Evolutionary conservation across 2,329 filamentous ascomycete genomes (phyloP).

Genomic region (Chaetomiaceae sp.): DNA sequence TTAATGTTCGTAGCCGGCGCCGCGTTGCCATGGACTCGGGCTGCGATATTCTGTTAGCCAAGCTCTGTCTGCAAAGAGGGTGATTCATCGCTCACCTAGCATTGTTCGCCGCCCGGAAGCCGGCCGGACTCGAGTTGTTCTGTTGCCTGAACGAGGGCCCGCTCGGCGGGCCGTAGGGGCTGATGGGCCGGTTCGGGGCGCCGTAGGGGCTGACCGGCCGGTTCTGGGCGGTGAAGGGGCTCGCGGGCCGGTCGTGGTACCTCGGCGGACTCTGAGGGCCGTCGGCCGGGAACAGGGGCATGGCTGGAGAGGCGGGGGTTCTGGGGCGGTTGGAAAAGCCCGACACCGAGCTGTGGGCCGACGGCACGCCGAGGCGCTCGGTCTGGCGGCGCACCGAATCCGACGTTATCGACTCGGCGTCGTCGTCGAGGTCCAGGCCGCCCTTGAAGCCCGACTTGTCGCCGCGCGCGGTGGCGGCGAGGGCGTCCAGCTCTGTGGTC

Average conservation of each 20-base stretch:
- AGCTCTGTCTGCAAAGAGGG: not conserved
- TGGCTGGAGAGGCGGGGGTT: slow-evolving; percentile 46
- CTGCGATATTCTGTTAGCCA: slow-evolving; percentile 19
- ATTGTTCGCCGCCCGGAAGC: not conserved
- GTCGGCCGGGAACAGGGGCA: slow-evolving; percentile 46
- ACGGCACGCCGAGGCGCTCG: slow-evolving; percentile 24
- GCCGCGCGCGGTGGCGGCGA: slow-evolving; percentile 83
- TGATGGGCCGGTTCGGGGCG: not conserved
- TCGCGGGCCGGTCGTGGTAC: slow-evolving; percentile 19
- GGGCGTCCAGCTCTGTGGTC: slow-evolving; percentile 82
- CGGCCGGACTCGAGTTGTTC: slow-evolving; percentile 30
- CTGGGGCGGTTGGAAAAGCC: slow-evolving; percentile 32
- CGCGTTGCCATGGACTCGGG: slow-evolving; percentile 49
- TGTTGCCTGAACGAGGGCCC: slow-evolving; percentile 37
- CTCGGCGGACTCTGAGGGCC: slow-evolving; percentile 29
- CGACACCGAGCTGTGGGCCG: slow-evolving; percentile 16
- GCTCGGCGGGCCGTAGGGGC: slow-evolving; percentile 8
- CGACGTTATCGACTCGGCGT: slow-evolving; percentile 62
- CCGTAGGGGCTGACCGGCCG: slow-evolving; percentile 8
- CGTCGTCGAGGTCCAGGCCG: slow-evolving; percentile 64
- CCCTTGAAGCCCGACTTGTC: slow-evolving; percentile 61
- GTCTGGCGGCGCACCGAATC: slow-evolving; percentile 47
- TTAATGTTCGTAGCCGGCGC: slow-evolving; percentile 48
- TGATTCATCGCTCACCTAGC: slow-evolving; percentile 37
- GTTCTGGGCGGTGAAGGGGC: slow-evolving; percentile 16